A percentile compares a stretch with the other conserved stretches of the same genome.
phyloP scores from a whole-genome alignment of 352 stramenopile species.

The Phytophthora kernoviae region DNA sequence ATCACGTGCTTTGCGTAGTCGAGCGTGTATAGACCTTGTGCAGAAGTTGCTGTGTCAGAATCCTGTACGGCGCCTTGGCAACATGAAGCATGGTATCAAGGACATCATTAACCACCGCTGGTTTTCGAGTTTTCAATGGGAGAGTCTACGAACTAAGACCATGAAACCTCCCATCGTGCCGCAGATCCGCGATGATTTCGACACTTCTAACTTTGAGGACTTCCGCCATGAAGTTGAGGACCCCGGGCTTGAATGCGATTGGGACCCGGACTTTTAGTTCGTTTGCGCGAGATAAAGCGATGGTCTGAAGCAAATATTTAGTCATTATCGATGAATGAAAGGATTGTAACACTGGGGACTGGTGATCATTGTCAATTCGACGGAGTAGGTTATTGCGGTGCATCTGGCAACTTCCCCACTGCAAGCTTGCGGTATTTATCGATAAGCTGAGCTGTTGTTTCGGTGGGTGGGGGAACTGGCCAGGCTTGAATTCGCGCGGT shows the following conservation, averaged over 20 bases:
- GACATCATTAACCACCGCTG: conserved; percentile 88
- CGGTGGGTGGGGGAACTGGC: conserved; percentile 62
- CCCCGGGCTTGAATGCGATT: conserved; percentile 61
- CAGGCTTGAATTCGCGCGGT: conserved; percentile 46
- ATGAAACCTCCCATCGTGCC: conserved; percentile 79
- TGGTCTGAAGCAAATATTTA: conserved; percentile 23
- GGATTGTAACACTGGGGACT: background rate
- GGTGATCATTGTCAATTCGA: background rate
- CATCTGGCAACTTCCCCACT: conserved; percentile 60
- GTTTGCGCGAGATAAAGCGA: conserved; percentile 10
- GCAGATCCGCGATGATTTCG: conserved; percentile 73
- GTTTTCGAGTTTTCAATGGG: conserved; percentile 77
- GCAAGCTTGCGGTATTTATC: conserved; percentile 86
- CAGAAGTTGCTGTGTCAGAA: conserved; percentile 89
- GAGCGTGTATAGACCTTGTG: conserved; percentile 81
- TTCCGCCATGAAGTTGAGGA: conserved; percentile 75
- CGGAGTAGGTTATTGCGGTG: conserved; percentile 22
- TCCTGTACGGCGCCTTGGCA: conserved; percentile 69
- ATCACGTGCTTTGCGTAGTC: conserved; percentile 29
- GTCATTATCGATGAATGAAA: background rate
- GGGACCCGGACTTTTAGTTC: conserved; percentile 74
- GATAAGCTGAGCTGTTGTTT: conserved; percentile 73
- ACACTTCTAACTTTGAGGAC: conserved; percentile 86
- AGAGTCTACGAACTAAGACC: conserved; percentile 59
- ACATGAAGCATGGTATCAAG: conserved; percentile 86